These are phyloP conservation scores for Lentinus polychrous DNA, from an alignment of 1,284 basidiomycete genomes.

Conservation along the genomic window DNA sequence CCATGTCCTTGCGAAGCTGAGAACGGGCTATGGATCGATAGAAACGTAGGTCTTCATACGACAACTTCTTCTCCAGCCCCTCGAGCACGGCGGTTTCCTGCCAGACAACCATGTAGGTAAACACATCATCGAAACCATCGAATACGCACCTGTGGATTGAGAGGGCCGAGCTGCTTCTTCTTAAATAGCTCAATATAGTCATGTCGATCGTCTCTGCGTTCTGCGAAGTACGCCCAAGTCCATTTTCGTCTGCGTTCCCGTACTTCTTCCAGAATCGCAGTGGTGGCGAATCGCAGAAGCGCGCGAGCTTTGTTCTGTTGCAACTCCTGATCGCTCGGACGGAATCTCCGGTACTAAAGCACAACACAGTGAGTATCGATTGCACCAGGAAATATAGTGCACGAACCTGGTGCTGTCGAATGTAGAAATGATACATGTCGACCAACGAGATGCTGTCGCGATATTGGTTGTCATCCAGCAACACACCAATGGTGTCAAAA, in stretches of 20 bases:
- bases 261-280: constrained; percentile 81
- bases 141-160: constrained; percentile 42
- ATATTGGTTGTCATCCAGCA: constrained; percentile 94
- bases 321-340: constrained; percentile 61
- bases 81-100: constrained; percentile 63
- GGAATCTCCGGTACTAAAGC: constrained; percentile 74
- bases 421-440: constrained; percentile 97
- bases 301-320: constrained; percentile 63
- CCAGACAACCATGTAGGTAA: background rate
- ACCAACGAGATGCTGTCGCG: constrained; percentile 89
- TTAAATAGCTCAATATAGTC: constrained; percentile 87
- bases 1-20: constrained; percentile 81
- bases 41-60: constrained; percentile 96
- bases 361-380: constrained; percentile 4
- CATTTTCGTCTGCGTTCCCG: constrained; percentile 82
- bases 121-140: background rate
- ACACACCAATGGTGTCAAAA: constrained; percentile 93
- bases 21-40: constrained; percentile 95
- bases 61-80: constrained; percentile 75
- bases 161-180: constrained; percentile 55
- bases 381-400: background rate
- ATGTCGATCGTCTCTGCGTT: constrained; percentile 83
- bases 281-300: constrained; percentile 76
- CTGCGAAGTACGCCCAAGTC: constrained; percentile 90
- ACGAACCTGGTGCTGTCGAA: constrained; percentile 78